Evolutionary conservation across 495 filamentous ascomycete species (phyloP), one percentile per base, ranked within the genome.

Genomic region (Physcia stellaris): DNA sequence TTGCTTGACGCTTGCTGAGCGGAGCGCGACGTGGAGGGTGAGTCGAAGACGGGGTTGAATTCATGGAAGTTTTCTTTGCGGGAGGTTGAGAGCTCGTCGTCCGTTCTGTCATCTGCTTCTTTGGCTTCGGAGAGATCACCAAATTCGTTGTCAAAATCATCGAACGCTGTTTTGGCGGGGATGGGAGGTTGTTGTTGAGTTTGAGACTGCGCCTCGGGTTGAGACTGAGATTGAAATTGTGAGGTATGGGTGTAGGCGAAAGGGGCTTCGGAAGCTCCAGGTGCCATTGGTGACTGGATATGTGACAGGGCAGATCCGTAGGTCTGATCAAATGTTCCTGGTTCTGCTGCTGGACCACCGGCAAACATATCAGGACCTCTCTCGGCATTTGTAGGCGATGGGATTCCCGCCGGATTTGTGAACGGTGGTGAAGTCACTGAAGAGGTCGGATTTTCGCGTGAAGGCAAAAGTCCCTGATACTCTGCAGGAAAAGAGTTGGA

Each of bases 111-210:
- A n/a, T 86, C 84, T 9, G 75, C 83, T 53, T 96, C 90, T 45
- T 88, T 86, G 15, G 83, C 83, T 46, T 95, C 86, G 39, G 80
- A 73, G 10, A 96, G 70, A 40, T 83, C 87, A 41, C 78, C 84
- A 52, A 98, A 98, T 26, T 84, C 86, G 29, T 86, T 79, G 32
- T 94, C 92, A 48, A 94, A 86, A 39, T 87, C 82, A 44, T 79
- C 74, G 37, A 75, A 67, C 45, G 72, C 37, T 11, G 52, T 45
- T 34, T 62, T 59, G 6, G 35, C 40, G 12, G 53, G 38, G 24
- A 40, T 16, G 15, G 52, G 20, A 41, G 23, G 28, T 28, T 43
- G 40, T 13, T 39, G 40, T 27, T 18, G 46, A 19, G 20, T 20
- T 22, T 19, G 24, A 2, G 48, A 48, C 39, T 60, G 59, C 2